Conservation (phyloP, 495 filamentous ascomycete genomes). For the Cercophora scortea region DNA sequence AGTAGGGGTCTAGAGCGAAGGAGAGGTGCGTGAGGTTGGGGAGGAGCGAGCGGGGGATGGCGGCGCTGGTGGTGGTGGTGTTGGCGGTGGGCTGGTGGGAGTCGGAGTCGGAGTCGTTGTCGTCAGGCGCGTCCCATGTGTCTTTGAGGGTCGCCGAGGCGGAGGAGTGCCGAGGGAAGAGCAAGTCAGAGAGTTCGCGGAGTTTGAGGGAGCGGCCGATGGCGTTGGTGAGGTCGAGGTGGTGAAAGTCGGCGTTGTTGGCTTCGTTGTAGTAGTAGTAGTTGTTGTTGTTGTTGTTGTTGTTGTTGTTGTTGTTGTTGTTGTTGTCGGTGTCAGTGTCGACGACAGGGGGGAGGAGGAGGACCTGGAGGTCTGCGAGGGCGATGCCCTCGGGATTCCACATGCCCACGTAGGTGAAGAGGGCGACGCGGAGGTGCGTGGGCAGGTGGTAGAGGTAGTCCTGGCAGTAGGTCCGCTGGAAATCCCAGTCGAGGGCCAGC, state of each 20-base stretch:
- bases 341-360: constrained; percentile 26
- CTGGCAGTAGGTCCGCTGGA: constrained; percentile 58
- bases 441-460: constrained; percentile 59
- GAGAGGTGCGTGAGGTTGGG: constrained; percentile 50
- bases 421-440: constrained; percentile 46
- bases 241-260: constrained; percentile 41
- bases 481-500: constrained; percentile 63
- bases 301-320: constrained; percentile 17
- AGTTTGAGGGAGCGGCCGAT: constrained; percentile 52
- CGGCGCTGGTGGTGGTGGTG: not conserved
- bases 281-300: constrained; percentile 24
- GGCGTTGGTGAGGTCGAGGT: constrained; percentile 57
- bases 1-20: constrained; percentile 35
- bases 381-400: constrained; percentile 39
- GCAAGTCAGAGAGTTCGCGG: constrained; percentile 49
- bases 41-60: constrained; percentile 27
- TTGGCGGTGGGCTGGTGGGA: not conserved
- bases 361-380: constrained; percentile 29
- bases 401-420: constrained; percentile 57
- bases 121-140: constrained; percentile 33
- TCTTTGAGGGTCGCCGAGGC: constrained; percentile 15
- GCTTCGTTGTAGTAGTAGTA: constrained; percentile 21
- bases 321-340: constrained; percentile 18
- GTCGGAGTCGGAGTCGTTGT: not conserved
- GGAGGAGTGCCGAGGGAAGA: constrained; percentile 22